phyloP scores from a whole-genome alignment of 2,329 filamentous ascomycete species.

The Cephalotrichum gorgonifer region DNA sequence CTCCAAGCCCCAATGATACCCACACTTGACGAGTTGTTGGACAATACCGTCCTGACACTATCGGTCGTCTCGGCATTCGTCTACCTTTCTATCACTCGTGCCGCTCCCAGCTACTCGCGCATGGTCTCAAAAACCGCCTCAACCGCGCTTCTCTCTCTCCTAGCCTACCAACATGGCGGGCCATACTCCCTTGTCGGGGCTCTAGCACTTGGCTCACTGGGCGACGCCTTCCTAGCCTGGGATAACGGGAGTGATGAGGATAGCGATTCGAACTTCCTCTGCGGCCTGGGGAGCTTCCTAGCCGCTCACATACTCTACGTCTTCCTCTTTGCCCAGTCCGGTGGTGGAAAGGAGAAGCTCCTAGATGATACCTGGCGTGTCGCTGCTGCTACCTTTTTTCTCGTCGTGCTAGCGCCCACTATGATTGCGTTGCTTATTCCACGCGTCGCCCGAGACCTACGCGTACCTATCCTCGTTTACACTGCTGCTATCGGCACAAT shows the following conservation, averaged over 20 bases:
- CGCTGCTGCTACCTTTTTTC: slow-evolving; percentile 6
- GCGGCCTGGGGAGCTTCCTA: slow-evolving; percentile 22
- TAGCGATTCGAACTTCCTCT: slow-evolving; percentile 19
- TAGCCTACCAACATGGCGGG: not conserved
- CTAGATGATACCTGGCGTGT: slow-evolving; percentile 9
- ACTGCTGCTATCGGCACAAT: slow-evolving; percentile 19
- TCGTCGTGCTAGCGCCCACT: slow-evolving; percentile 14
- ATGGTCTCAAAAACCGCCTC: slow-evolving; percentile 19
- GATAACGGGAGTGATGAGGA: too few relatives aligned
- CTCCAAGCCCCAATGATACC: too few relatives aligned
- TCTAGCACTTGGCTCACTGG: slow-evolving; percentile 18
- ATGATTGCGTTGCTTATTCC: slow-evolving; percentile 18
- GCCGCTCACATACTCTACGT: slow-evolving; percentile 22
- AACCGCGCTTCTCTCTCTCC: slow-evolving; percentile 15
- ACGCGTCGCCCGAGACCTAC: slow-evolving; percentile 12
- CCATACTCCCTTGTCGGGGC: slow-evolving; percentile 14
- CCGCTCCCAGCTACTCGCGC: slow-evolving; percentile 15
- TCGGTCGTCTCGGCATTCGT: slow-evolving; percentile 9
- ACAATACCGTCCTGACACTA: slow-evolving; percentile 4
- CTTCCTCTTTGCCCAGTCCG: slow-evolving; percentile 12
- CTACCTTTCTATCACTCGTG: slow-evolving; percentile 11
- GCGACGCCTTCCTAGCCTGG: slow-evolving; percentile 26
- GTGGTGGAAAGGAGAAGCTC: slow-evolving; percentile 7
- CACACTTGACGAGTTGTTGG: too few relatives aligned
- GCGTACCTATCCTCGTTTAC: slow-evolving; percentile 20